Evolutionary conservation across 208 protist genomes (phyloP), one percentile per base, ranked within the genome.

Genomic region (Leishmania martiniquensis): DNA sequence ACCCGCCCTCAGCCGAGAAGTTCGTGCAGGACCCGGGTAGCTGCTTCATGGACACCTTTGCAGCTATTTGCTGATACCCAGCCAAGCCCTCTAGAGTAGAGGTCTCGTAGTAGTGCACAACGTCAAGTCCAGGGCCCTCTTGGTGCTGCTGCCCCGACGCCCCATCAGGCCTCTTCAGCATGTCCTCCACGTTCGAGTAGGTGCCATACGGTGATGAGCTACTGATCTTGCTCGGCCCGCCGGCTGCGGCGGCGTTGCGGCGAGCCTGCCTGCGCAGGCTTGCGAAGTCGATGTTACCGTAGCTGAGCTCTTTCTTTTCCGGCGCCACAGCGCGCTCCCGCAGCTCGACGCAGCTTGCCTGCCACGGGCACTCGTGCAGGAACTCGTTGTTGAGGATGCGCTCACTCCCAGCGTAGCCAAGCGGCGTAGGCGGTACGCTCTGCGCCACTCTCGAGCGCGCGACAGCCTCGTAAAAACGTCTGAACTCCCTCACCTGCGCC

Each of bases 101-200:
- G 4, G 82, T 83, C 59, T 86, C 82, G 68, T 83, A 86, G 82
- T 82, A 83, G 60, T 83, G 78, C 49, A 86, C 82, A 1, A 86
- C 82, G 29, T 86, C 82, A 55, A 86, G 72, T 25, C 71, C 81
- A 17, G 76, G 81, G 7, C 75, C 75, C 62, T 63, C 51, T 42
- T 70, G 79, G 25, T 55, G 29, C 55, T 60, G 34, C 25, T n/a
- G 45, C 4, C 17, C 54, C 32, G 51, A 57, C 34, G 52, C 29
- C 29, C 55, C 44, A 20, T 67, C 39, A 1, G 72, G 22, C 47
- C 70, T 73, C 32, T 39, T 25, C 6, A 69, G 59, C 74, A 83
- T 73, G 68, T 78, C 73, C 67, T 83, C 79, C 71, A 76, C 72
- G 44, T 85, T 85, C 17, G 74, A 83, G 73, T 83, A 83, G 59